Percentiles rank a stretch among this genome's conserved stretches.
These are phyloP conservation scores for Aspergillus niger DNA, from an alignment of 2,329 filamentous ascomycete species.

Conservation along the genomic window DNA sequence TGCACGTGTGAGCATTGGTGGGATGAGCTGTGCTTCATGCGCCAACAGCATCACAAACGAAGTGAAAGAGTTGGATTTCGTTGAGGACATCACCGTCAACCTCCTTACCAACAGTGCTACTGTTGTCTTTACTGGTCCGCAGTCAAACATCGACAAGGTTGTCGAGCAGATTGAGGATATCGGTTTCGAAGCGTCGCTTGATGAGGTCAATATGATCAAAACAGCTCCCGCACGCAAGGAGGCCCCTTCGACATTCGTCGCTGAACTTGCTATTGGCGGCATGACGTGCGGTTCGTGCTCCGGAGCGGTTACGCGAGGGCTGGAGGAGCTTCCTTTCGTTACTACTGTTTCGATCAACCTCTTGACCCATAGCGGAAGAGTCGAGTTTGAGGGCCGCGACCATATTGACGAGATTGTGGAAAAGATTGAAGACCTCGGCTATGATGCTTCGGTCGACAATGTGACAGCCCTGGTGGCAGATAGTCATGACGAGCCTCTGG, in stretches of 20 bases:
- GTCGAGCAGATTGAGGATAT: slow-evolving; percentile 53
- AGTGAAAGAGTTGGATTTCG: slow-evolving; percentile 60
- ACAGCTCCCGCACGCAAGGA: slow-evolving; percentile 10
- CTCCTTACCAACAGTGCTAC: slow-evolving; percentile 68
- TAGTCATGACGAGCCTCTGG: slow-evolving; percentile 26
- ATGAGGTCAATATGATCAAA: slow-evolving; percentile 33
- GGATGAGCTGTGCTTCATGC: slow-evolving; percentile 75
- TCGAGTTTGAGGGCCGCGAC: slow-evolving; percentile 52
- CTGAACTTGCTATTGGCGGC: slow-evolving; percentile 55
- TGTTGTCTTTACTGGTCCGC: slow-evolving; percentile 57
- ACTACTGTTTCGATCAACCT: slow-evolving; percentile 53
- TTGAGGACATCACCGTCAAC: slow-evolving; percentile 62
- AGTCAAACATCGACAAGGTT: slow-evolving; percentile 49
- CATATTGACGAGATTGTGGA: slow-evolving; percentile 50
- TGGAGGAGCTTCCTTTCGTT: slow-evolving; percentile 51
- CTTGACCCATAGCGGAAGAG: slow-evolving; percentile 52
- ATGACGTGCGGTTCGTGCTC: slow-evolving; percentile 63
- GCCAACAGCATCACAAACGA: slow-evolving; percentile 63
- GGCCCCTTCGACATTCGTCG: slow-evolving; percentile 32
- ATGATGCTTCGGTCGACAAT: slow-evolving; percentile 62
- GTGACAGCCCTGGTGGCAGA: slow-evolving; percentile 34
- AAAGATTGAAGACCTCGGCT: slow-evolving; percentile 62
- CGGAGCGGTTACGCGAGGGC: slow-evolving; percentile 49
- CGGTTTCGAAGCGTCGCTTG: slow-evolving; percentile 50
- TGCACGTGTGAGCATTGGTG: slow-evolving; percentile 57